Evolutionary conservation across 139 green algal genomes (phyloP).

Genomic region (Asterochloris erici): DNA sequence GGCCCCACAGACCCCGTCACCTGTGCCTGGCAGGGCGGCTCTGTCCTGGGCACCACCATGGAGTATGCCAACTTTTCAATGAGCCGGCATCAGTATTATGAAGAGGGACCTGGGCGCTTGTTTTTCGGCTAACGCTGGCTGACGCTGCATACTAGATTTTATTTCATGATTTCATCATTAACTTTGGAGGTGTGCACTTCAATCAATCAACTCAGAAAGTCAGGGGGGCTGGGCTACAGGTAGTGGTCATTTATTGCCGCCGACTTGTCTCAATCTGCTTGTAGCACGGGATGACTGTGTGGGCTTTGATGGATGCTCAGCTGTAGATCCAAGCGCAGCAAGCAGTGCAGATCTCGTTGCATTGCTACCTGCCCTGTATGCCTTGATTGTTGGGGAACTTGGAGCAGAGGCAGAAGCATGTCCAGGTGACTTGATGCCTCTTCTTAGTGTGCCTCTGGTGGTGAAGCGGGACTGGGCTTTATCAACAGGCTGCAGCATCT

Average conservation of each 20-base stretch:
- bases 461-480: too few relatives aligned
- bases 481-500: too few relatives aligned
- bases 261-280: too few relatives aligned
- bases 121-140: background rate
- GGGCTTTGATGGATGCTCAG: too few relatives aligned
- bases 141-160: background rate
- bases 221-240: background rate
- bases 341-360: too few relatives aligned
- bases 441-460: too few relatives aligned
- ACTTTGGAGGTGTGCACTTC: background rate
- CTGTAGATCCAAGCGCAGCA: too few relatives aligned
- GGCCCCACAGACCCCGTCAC: slow-evolving; percentile 40
- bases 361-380: too few relatives aligned
- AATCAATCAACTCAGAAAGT: background rate
- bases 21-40: slow-evolving; percentile 61
- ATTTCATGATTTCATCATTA: background rate
- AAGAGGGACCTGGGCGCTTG: slow-evolving; percentile 33
- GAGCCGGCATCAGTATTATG: slow-evolving; percentile 51
- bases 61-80: slow-evolving; percentile 41
- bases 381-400: too few relatives aligned
- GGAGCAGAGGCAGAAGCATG: too few relatives aligned
- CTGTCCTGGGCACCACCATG: slow-evolving; percentile 33
- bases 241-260: background rate
- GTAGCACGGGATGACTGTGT: too few relatives aligned
- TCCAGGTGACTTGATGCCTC: too few relatives aligned